Evolutionary conservation across 2,329 filamentous ascomycete species (phyloP).

Genomic region (Scleromitrula shiraiana): DNA sequence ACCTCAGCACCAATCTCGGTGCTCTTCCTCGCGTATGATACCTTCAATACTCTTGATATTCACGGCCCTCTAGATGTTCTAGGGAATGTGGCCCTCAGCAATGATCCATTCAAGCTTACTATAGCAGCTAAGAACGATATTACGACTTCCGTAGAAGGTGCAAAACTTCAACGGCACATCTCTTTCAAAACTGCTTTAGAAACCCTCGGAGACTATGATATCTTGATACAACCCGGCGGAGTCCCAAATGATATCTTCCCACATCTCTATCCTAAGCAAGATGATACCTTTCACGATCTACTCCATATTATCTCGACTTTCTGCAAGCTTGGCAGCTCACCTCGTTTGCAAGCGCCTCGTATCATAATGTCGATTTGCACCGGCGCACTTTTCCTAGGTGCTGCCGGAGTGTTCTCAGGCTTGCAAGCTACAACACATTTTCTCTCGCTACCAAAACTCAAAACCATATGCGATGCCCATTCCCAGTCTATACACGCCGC

Average conservation of each 20-base stretch:
- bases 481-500: constrained; percentile 2
- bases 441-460: constrained; percentile 70
- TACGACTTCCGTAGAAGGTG: constrained; percentile 1
- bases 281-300: constrained; percentile 57
- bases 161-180: constrained; percentile 35
- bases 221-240: constrained; percentile 71
- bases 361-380: constrained; percentile 75
- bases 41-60: constrained; percentile 8
- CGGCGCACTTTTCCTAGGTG: constrained; percentile 67
- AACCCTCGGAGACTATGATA: constrained; percentile 51
- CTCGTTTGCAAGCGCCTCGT: constrained; percentile 57
- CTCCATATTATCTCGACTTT: constrained; percentile 67
- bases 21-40: constrained; percentile 7
- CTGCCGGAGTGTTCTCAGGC: constrained; percentile 69
- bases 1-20: constrained; percentile 1
- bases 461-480: constrained; percentile 50
- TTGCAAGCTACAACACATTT: constrained; percentile 76
- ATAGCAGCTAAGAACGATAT: constrained; percentile 5
- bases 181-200: constrained; percentile 71
- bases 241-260: constrained; percentile 47
- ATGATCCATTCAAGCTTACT: constrained; percentile 5
- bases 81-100: background rate
- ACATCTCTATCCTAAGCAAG: background rate
- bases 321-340: constrained; percentile 69
- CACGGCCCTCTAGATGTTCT: constrained; percentile 5